Conservation (phyloP, 2,329 filamentous ascomycete species). For the Lecanosticta acicola region DNA sequence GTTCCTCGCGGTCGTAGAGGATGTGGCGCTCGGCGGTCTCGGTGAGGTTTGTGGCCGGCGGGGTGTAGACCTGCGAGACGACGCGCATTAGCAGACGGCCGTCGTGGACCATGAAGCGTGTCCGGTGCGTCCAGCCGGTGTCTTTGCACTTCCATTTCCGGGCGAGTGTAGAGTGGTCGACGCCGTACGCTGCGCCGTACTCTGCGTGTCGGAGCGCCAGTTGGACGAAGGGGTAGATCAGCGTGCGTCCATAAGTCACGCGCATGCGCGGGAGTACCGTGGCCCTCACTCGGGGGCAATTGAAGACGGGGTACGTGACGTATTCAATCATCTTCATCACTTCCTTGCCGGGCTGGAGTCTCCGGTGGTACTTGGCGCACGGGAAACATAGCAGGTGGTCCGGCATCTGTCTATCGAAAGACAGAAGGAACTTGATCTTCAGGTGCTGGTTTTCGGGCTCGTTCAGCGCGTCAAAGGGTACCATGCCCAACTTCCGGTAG, state of each 20-base stretch:
- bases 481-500: constrained; percentile 38
- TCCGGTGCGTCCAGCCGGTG: constrained; percentile 50
- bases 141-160: constrained; percentile 51
- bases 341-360: constrained; percentile 50
- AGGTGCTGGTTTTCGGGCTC: constrained; percentile 41
- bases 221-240: constrained; percentile 56
- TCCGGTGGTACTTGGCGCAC: constrained; percentile 51
- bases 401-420: constrained; percentile 48
- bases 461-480: constrained; percentile 38
- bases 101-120: constrained; percentile 49
- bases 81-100: constrained; percentile 55
- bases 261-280: constrained; percentile 48
- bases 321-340: constrained; percentile 46
- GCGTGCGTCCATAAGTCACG: constrained; percentile 49
- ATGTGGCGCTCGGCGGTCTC: constrained; percentile 50
- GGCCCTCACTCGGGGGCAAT: constrained; percentile 51
- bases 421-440: constrained; percentile 47
- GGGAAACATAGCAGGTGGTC: constrained; percentile 55
- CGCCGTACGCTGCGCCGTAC: constrained; percentile 46
- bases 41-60: constrained; percentile 43
- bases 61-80: constrained; percentile 49
- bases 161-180: constrained; percentile 42
- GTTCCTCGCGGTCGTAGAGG: constrained; percentile 56
- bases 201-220: constrained; percentile 48
- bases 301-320: constrained; percentile 52